These are phyloP conservation scores for Croton laevigatus DNA, from an alignment of 441 rosid species.

Conservation along the genomic window DNA sequence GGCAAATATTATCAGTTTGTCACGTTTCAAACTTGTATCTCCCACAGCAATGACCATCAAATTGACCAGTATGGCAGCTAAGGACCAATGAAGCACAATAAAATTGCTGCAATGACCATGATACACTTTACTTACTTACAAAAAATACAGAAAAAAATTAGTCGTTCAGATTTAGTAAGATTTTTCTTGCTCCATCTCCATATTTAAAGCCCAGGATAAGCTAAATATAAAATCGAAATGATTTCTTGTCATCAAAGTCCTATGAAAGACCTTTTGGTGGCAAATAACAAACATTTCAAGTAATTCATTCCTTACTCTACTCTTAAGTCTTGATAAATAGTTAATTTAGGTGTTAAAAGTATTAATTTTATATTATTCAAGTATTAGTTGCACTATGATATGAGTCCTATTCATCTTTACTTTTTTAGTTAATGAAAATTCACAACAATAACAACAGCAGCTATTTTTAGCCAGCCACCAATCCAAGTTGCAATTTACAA, in stretches of 20 bases:
- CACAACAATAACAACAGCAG: not conserved
- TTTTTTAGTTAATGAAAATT: not conserved
- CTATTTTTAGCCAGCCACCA: not conserved
- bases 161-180: not conserved
- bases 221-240: not conserved
- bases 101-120: not conserved
- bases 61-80: not conserved
- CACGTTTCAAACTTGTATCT: not conserved
- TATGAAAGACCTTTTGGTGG: not conserved
- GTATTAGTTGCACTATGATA: not conserved
- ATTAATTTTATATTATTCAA: not conserved
- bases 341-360: not conserved
- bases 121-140: not conserved
- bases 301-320: not conserved
- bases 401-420: not conserved
- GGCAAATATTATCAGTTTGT: not conserved
- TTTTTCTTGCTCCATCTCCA: not conserved
- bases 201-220: not conserved
- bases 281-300: not conserved
- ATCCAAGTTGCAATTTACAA: not conserved
- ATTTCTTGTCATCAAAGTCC: not conserved
- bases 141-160: too few species aligned
- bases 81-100: not conserved
- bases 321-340: not conserved
- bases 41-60: not conserved